Percentiles rank a stretch among this genome's conserved stretches.
Conservation (phyloP, 129 eudicot genomes). For the Ambrosia trifida region DNA sequence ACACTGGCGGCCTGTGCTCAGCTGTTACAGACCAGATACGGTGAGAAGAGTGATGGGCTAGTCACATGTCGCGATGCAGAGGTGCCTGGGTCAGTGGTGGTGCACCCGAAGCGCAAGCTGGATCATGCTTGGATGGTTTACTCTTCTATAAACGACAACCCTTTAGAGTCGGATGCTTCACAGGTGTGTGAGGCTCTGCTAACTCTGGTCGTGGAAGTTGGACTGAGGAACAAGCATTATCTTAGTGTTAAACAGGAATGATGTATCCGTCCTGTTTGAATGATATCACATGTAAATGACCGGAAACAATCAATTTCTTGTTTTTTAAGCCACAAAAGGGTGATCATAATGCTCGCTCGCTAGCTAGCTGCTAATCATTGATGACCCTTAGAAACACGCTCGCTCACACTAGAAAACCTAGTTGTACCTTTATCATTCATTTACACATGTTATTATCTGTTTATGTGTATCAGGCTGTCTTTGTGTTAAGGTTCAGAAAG, state of each 20-base stretch:
- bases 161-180: constrained; percentile 75
- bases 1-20: constrained; percentile 95
- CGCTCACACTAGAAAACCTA: too few species aligned
- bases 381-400: too few species aligned
- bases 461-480: too few species aligned
- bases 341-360: too few species aligned
- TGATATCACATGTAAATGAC: neutral
- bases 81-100: constrained; percentile 96
- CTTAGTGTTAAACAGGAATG: constrained; percentile 46
- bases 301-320: neutral
- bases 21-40: constrained; percentile 76
- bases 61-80: constrained; percentile 98
- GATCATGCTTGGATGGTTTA: constrained; percentile 99
- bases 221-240: constrained; percentile 56
- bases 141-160: constrained; percentile 73
- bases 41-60: constrained; percentile 97
- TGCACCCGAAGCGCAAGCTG: constrained; percentile 71
- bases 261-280: neutral
- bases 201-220: constrained; percentile 71
- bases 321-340: too few species aligned
- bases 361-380: too few species aligned
- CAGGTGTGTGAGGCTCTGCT: constrained; percentile 92
- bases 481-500: too few species aligned
- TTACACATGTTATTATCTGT: too few species aligned
- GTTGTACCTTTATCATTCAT: too few species aligned